Conservation (phyloP, 805 yeast species). For the Lachancea thermotolerans region DNA sequence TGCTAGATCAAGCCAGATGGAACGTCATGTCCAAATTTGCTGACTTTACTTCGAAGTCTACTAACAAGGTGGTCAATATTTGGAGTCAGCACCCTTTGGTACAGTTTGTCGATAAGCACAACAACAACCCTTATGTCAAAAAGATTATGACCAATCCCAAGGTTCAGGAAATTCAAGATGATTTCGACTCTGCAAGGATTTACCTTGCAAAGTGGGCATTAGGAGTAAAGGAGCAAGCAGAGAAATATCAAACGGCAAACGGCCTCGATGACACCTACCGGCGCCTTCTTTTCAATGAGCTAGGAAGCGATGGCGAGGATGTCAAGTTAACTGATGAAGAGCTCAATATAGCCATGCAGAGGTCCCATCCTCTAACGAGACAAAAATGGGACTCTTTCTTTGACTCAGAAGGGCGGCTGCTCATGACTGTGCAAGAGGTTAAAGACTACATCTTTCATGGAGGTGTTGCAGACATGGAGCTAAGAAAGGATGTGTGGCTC, state of each 20-base stretch:
- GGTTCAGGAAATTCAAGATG: constrained; percentile 70
- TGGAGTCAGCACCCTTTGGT: constrained; percentile 27
- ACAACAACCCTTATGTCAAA: constrained; percentile 33
- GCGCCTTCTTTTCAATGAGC: constrained; percentile 48
- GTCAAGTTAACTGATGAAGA: constrained; percentile 25
- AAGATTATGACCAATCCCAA: constrained; percentile 68
- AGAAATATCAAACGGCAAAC: constrained; percentile 39
- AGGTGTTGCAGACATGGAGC: constrained; percentile 49
- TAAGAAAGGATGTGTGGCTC: constrained; percentile 76
- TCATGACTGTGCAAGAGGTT: constrained; percentile 69
- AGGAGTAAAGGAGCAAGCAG: constrained; percentile 88
- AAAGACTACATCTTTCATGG: constrained; percentile 86
- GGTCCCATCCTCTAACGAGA: constrained; percentile 38
- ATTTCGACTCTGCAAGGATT: constrained; percentile 86
- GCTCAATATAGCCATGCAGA: constrained; percentile 54
- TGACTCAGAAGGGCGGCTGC: constrained; percentile 68
- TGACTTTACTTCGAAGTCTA: constrained; percentile 47
- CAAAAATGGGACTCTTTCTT: constrained; percentile 84
- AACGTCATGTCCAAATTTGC: constrained; percentile 79
- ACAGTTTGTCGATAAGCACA: constrained; percentile 39
- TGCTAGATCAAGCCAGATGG: constrained; percentile 61
- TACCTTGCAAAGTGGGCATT: constrained; percentile 96
- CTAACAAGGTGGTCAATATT: constrained; percentile 18
- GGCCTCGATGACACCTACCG: constrained; percentile 54
- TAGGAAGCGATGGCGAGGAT: constrained; percentile 44